Evolutionary conservation across 1,284 basidiomycete species (phyloP).

Genomic region (Apiotrichum gracile): DNA sequence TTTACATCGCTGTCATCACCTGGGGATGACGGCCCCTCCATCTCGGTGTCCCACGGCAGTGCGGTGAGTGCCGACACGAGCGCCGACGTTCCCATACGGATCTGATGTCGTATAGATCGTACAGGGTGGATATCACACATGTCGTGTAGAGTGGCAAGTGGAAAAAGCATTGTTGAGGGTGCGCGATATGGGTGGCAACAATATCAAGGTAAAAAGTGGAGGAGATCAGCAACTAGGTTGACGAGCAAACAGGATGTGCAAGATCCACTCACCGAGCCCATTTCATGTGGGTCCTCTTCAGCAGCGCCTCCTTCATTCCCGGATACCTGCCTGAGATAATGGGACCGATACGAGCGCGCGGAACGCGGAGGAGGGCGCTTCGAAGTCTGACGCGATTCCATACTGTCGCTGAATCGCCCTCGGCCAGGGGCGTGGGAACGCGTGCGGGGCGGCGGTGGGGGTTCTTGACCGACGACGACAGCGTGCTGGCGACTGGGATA

Average conservation of each 20-base stretch:
- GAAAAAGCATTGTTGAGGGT: not conserved
- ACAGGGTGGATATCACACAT: too few relatives aligned
- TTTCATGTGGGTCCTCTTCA: conserved; percentile 5
- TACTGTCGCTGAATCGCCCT: too few relatives aligned
- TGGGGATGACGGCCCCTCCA: conserved; percentile 1
- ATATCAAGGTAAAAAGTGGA: not conserved
- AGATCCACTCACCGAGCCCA: conserved; percentile 34
- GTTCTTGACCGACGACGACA: too few relatives aligned
- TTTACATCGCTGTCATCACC: conserved; percentile 1
- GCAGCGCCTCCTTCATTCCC: too few relatives aligned
- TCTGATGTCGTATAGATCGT: conserved; percentile 24
- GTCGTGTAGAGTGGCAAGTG: not conserved
- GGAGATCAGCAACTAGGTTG: too few relatives aligned
- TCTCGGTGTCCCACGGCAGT: conserved; percentile 35
- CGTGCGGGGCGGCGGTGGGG: too few relatives aligned
- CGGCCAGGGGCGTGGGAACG: too few relatives aligned
- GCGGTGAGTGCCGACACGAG: conserved; percentile 42
- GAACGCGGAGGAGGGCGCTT: too few relatives aligned
- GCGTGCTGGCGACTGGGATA: not conserved
- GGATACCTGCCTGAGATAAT: too few relatives aligned
- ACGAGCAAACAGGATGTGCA: too few relatives aligned
- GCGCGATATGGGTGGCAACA: not conserved
- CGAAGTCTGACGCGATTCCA: too few relatives aligned
- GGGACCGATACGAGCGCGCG: too few relatives aligned
- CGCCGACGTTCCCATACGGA: conserved; percentile 43